Evolutionary conservation across 2,329 filamentous ascomycete genomes (phyloP).

Genomic region (Akanthomyces muscarius): DNA sequence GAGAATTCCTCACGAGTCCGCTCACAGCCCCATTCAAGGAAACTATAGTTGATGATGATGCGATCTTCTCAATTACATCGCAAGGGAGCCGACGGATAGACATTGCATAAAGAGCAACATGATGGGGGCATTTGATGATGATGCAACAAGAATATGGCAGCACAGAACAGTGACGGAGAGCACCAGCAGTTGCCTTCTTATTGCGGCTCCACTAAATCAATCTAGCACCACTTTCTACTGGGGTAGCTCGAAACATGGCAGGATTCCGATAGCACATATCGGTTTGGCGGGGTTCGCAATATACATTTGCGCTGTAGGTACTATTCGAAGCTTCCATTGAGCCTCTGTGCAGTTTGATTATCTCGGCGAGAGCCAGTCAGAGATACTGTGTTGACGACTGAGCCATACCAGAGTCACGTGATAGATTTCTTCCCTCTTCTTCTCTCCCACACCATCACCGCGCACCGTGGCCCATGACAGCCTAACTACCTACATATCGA

Average conservation of each 20-base stretch:
- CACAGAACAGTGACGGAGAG: neutral
- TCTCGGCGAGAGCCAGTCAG: neutral
- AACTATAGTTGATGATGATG: slow-evolving; percentile 76
- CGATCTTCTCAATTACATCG: slow-evolving; percentile 72
- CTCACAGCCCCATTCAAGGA: slow-evolving; percentile 67
- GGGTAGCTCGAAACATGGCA: slow-evolving; percentile 10
- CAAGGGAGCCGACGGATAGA: slow-evolving; percentile 66
- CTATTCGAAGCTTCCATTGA: neutral
- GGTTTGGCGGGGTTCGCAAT: slow-evolving; percentile 7
- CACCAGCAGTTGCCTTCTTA: neutral
- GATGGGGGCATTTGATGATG: neutral
- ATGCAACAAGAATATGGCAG: neutral
- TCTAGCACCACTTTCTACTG: slow-evolving; percentile 15
- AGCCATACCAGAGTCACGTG: slow-evolving; percentile 6
- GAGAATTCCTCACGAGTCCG: slow-evolving; percentile 74
- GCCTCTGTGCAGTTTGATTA: neutral
- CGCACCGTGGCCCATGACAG: neutral
- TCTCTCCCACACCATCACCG: neutral
- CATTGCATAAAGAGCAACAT: slow-evolving; percentile 37
- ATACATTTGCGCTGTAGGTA: neutral
- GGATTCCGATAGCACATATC: slow-evolving; percentile 6
- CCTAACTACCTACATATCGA: neutral
- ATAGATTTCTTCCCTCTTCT: neutral
- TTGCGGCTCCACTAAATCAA: slow-evolving; percentile 1
- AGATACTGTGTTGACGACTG: neutral